A percentile compares a stretch with the other conserved stretches of the same genome.
Evolutionary conservation across 2,329 filamentous ascomycete genomes (phyloP).

Genomic region (Clarireedia hainanense): DNA sequence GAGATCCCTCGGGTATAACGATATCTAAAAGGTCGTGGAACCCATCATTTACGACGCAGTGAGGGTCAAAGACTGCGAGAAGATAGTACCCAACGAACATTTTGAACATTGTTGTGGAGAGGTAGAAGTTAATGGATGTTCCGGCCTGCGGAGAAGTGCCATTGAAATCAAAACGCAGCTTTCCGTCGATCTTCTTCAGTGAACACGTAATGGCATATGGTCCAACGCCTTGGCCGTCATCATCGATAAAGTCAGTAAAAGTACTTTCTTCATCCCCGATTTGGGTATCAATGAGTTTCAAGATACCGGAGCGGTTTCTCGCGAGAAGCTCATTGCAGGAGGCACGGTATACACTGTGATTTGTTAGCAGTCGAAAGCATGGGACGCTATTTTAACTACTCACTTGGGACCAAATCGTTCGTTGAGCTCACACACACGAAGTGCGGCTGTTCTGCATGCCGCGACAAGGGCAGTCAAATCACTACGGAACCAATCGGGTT

Average conservation of each 20-base stretch:
- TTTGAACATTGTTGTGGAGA: constrained; percentile 1
- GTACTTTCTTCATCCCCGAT: background rate
- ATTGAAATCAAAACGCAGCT: background rate
- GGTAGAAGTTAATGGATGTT: constrained; percentile 5
- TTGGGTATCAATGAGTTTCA: constrained; percentile 1
- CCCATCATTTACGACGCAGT: background rate
- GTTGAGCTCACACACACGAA: background rate
- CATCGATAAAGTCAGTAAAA: background rate
- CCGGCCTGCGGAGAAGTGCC: background rate
- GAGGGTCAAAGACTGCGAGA: background rate
- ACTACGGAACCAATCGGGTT: constrained; percentile 1
- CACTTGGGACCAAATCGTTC: constrained; percentile 2
- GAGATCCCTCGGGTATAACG: background rate
- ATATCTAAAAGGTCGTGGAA: constrained; percentile 2
- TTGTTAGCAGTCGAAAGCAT: background rate
- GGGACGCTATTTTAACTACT: background rate
- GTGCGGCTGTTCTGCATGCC: background rate
- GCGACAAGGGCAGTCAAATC: constrained; percentile 5
- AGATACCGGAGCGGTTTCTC: background rate
- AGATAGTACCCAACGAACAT: constrained; percentile 3
- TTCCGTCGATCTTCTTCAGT: background rate
- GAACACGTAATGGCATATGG: constrained; percentile 1
- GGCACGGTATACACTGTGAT: background rate
- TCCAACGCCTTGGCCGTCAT: background rate
- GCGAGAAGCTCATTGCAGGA: background rate